Evolutionary conservation across 306 rosid genomes (phyloP).

Genomic region (Begonia peltatifolia): DNA sequence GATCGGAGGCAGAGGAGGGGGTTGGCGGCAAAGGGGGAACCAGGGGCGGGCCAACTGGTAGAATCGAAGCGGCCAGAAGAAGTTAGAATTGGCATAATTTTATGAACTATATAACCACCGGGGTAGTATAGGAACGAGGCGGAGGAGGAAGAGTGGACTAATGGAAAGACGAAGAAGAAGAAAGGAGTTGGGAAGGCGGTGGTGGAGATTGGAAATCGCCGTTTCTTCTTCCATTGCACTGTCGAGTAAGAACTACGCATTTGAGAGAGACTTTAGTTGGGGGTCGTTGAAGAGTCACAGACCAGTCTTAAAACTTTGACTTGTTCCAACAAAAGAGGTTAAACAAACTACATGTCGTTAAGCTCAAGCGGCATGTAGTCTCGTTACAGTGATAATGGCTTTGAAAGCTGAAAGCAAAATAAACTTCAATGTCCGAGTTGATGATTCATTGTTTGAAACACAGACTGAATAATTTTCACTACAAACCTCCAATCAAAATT

Average conservation of each 20-base stretch:
- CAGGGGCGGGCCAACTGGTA: conserved; percentile 21
- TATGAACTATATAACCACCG: conserved; percentile 27
- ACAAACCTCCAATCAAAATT: too few relatives aligned
- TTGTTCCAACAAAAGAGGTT: too few relatives aligned
- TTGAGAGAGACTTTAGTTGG: background rate
- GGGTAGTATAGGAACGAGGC: conserved; percentile 33
- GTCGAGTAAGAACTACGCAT: conserved; percentile 90
- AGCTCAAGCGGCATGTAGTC: too few relatives aligned
- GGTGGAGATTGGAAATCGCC: conserved; percentile 25
- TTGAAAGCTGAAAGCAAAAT: too few relatives aligned
- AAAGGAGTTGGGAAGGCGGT: conserved; percentile 17
- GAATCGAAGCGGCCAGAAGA: conserved; percentile 18
- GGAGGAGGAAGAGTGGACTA: conserved; percentile 29
- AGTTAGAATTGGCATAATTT: conserved; percentile 23
- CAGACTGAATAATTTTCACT: too few relatives aligned
- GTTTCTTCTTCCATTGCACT: conserved; percentile 47
- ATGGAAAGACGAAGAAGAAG: conserved; percentile 23
- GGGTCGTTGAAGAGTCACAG: background rate
- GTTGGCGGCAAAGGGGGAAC: conserved; percentile 25
- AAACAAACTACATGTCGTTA: too few relatives aligned
- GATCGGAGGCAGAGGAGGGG: conserved; percentile 31
- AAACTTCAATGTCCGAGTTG: too few relatives aligned
- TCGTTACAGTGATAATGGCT: too few relatives aligned
- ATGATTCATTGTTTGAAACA: too few relatives aligned
- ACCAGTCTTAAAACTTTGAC: background rate